Conservation (phyloP, 1,139 yeast species). For the Taiozyma sp. region DNA sequence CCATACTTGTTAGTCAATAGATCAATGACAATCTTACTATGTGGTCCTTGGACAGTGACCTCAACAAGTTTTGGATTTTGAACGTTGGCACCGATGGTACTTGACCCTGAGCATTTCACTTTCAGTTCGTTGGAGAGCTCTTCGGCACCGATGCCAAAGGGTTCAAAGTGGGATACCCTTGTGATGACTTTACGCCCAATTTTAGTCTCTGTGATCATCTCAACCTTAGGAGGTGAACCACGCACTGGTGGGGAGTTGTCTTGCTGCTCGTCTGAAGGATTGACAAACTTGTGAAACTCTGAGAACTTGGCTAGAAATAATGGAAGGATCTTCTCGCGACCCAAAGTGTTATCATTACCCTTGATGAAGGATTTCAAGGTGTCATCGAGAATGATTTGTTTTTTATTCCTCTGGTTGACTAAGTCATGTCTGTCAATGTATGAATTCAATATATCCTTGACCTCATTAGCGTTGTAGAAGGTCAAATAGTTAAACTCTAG, state of each 20-base stretch:
- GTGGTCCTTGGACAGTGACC: constrained; percentile 90
- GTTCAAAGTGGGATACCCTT: constrained; percentile 63
- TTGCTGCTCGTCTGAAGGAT: constrained; percentile 38
- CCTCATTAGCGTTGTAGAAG: constrained; percentile 49
- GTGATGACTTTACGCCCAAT: constrained; percentile 84
- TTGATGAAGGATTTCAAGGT: constrained; percentile 29
- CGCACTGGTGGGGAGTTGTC: constrained; percentile 36
- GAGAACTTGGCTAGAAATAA: constrained; percentile 50
- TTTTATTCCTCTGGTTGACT: constrained; percentile 43
- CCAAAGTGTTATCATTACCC: constrained; percentile 27
- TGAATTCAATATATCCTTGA: constrained; percentile 45
- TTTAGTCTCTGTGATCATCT: constrained; percentile 68
- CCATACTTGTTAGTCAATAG: constrained; percentile 60
- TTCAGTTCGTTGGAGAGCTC: constrained; percentile 65
- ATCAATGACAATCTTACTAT: constrained; percentile 56
- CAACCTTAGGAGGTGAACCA: constrained; percentile 68
- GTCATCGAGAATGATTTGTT: constrained; percentile 52
- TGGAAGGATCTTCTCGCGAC: constrained; percentile 50
- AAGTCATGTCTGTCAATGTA: constrained; percentile 54
- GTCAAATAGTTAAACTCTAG: constrained; percentile 33
- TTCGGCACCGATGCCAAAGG: constrained; percentile 61
- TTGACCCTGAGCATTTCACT: constrained; percentile 83
- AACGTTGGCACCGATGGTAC: constrained; percentile 58
- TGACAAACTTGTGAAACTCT: constrained; percentile 51
- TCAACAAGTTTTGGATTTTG: constrained; percentile 56